Base-by-base conservation (phyloP, 345 rosid species). In the Hibiscus trionum region DNA sequence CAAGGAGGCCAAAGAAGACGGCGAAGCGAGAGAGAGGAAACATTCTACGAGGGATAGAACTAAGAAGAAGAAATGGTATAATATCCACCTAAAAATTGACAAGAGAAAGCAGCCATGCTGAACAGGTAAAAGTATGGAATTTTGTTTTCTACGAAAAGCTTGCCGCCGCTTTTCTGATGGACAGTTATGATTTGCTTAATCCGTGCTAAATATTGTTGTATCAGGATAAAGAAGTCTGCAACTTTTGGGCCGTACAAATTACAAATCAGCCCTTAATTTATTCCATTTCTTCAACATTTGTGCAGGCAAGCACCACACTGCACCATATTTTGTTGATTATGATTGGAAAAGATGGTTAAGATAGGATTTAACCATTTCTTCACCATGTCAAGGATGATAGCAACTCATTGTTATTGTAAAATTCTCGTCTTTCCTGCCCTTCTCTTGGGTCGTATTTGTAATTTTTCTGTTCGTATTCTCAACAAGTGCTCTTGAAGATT, bases 31-130 rank as follows among this genome's bases (percentile, higher is more conserved):
- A 82, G 96, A 89, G 11, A 87, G 77, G 85, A 88, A 86, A 79
- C 61, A 84, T 80, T 73, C 88, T 55, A 58, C 58, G 15, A 79
- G 83, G 71, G 93, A 90, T 60, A 80, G 83, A 81, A 44, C 80
- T 9, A 90, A 81, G 93, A 95, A 86, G 80, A 95, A 88, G 87
- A 92, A 73, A 83, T 96, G 98, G 99, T 93, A 79, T 80, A 90
- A 89, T 73, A 79, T 93, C 79, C 93, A 82, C 66, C 71, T 88
- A 80, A 93, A 93, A 82, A 89, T 87, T 67, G 91, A 89, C 84
- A 93, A 91, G 88, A 86, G 92, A 85, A 96, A 96, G 80, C 86
- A 96, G 81, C 86, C 93, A 75, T 92, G 99, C 82, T 92, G 83
- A 82, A 26, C 27, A 16, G 79, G 85, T 79, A 78, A 63, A 68